These are phyloP conservation scores for Tetrapyrgos nigripes DNA, from an alignment of 1,284 basidiomycete genomes.

Conservation along the genomic window DNA sequence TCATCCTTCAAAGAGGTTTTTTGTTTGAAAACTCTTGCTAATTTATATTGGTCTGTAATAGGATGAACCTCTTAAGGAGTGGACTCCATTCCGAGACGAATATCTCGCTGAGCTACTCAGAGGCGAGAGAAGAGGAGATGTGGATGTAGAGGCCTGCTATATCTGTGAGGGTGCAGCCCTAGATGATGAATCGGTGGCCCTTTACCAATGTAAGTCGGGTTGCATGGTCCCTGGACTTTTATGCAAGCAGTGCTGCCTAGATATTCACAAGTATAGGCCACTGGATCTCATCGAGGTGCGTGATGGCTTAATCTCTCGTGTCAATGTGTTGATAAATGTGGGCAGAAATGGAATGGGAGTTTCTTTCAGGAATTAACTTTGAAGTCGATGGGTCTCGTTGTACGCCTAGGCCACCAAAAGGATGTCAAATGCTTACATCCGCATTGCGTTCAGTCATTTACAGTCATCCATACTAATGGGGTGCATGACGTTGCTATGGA, in stretches of 20 bases:
- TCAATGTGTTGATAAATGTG: too few relatives aligned
- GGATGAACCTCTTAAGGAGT: constrained; percentile 1
- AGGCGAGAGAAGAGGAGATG: background rate
- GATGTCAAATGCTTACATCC: background rate
- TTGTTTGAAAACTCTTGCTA: too few relatives aligned
- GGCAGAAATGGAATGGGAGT: background rate
- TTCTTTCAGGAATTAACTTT: background rate
- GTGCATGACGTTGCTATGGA: background rate
- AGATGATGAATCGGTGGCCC: background rate
- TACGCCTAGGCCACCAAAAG: background rate
- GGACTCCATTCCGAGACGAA: constrained; percentile 1
- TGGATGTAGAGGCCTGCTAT: background rate
- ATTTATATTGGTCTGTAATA: background rate
- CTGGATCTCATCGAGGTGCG: constrained; percentile 2
- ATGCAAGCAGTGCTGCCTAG: background rate
- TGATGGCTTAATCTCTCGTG: background rate
- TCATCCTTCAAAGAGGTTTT: too few relatives aligned
- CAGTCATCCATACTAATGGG: background rate
- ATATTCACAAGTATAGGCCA: background rate
- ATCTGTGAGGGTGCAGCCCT: background rate
- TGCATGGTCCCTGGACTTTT: background rate
- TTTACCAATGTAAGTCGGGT: background rate
- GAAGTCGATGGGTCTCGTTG: background rate
- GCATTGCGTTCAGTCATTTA: background rate
- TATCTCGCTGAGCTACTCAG: background rate